Evolutionary conservation across 192 early-diverging fungal species (phyloP), one percentile per base, ranked within the genome.

Genomic region (Coemansia sp.): DNA sequence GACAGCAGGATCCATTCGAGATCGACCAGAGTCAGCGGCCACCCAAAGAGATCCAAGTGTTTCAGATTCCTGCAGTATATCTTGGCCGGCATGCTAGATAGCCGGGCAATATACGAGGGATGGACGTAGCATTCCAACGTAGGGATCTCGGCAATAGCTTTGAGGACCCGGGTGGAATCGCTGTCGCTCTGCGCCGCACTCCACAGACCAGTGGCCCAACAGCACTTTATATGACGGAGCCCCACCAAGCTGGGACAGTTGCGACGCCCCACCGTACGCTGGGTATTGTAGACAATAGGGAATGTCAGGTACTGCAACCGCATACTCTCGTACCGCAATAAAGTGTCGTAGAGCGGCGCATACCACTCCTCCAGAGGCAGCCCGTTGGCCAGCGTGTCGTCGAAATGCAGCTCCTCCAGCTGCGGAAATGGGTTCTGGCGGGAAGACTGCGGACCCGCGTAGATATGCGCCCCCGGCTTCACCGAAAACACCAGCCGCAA

Each of bases 281-380:
- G 51, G 16, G 69, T 73, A 31, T 73, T 73, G 50, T 73, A 73
- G 4, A 73, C 57, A n/a, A 73, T 61, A 0, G 69, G 69, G 32
- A 73, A 73, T 0, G 69, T 61, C 37, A 73, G 33, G 23, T 53
- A 47, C n/a, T 32, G 28, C 4, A 73, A 50, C 5, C 32, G 19
- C 32, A n/a, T 35, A 20, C 38, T 44, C 20, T 46, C n/a, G 25
- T 64, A 38, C 44, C 50, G 44, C 27, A 64, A 48, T 20, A 75
- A 63, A 3, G 55, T 38, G 36, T 75, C 71, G 19, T 55, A 75
- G 3, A 75, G 37, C 12, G 71, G 62, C 7, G 57, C 62, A 39
- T 65, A 65, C 69, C 69, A 73, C 25, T 65, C 63, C 30, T 73
- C 69, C 8, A 53, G 47, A 6, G 69, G 69, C 19, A 53, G 18